Conservation (phyloP, 768 basidiomycete genomes). For the Termitomyces eurrhizus region DNA sequence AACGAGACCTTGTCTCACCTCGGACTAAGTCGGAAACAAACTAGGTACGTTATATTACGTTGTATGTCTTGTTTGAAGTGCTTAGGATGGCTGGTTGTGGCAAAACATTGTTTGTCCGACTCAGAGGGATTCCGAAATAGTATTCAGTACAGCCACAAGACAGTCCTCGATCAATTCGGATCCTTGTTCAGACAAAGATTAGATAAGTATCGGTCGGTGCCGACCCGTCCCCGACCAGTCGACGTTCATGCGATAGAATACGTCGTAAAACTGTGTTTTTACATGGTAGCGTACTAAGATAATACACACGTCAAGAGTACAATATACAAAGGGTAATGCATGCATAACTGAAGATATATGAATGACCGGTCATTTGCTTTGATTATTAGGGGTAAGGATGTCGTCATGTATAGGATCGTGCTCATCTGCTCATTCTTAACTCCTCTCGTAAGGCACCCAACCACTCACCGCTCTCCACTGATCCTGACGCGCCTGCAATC, state of each 20-base stretch:
- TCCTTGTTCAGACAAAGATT: neutral
- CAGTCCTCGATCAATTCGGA: neutral
- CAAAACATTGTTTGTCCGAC: too few species aligned
- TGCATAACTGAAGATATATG: neutral
- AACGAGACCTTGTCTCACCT: too few species aligned
- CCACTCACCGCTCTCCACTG: slow-evolving; percentile 30
- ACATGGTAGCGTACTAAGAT: neutral
- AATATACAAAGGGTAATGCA: neutral
- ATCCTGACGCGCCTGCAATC: slow-evolving; percentile 74
- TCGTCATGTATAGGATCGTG: neutral
- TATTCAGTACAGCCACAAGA: neutral
- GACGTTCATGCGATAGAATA: neutral
- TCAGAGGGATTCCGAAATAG: too few species aligned
- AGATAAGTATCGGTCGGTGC: neutral
- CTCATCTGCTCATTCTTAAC: neutral
- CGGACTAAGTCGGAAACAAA: too few species aligned
- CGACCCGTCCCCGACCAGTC: neutral
- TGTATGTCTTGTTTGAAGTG: too few species aligned
- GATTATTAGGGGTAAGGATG: neutral
- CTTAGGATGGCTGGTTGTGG: too few species aligned
- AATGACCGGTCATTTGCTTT: neutral
- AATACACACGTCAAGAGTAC: neutral
- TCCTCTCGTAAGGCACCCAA: slow-evolving; percentile 1
- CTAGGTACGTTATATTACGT: too few species aligned
- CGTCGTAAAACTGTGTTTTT: neutral